Evolutionary conservation across 768 basidiomycete species (phyloP), one percentile per base, ranked within the genome.

Genomic region (Ramaria sp.): DNA sequence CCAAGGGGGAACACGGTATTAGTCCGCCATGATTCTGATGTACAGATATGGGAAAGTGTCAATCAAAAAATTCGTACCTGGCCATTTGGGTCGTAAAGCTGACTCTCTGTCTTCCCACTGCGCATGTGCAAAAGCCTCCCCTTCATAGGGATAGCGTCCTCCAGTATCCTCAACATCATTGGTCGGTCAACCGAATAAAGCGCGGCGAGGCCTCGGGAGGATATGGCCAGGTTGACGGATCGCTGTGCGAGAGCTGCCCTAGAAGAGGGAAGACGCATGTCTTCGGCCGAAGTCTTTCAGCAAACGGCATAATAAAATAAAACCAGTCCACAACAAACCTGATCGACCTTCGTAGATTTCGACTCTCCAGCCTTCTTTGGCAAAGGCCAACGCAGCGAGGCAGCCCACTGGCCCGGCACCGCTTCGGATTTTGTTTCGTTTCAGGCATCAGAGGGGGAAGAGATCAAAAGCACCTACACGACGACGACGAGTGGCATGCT

Each of bases 351-450:
- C 92, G 66, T 84, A 88, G 33, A 93, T 69, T 58, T 83, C 79
- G 57, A 93, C 89, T 52, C 70, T 61, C 89, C 93, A 99, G 51
- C 93, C 94, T 65, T 80, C 77, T 63, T 88, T 88, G 52, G 91
- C 87, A 45, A 99, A 76, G 54, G 87, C 79, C 51, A 94, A 76
- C 13, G 95, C 93, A 34, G 86, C 79, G 22, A 98, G 84, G 67
- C 92, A 93, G 22, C 95, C 95, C 15, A 99, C 95, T 7, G 95
- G 94, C 0, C 95, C 95, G 54, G 86, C 94, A 41, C 95, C 95
- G 22, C 55, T 57, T 49, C 3, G 12, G 11, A 30, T 49, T 30
- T 24, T 17, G 3, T 30, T 43, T 22, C 17, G 17, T 43, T n/a
- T n/a, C 42, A 43, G 42, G 27, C 27, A 27, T 27, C 27, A 27